A percentile compares a stretch with the other conserved stretches of the same genome.
Evolutionary conservation across 345 rosid species (phyloP).

Genomic region (Geranium brycei): DNA sequence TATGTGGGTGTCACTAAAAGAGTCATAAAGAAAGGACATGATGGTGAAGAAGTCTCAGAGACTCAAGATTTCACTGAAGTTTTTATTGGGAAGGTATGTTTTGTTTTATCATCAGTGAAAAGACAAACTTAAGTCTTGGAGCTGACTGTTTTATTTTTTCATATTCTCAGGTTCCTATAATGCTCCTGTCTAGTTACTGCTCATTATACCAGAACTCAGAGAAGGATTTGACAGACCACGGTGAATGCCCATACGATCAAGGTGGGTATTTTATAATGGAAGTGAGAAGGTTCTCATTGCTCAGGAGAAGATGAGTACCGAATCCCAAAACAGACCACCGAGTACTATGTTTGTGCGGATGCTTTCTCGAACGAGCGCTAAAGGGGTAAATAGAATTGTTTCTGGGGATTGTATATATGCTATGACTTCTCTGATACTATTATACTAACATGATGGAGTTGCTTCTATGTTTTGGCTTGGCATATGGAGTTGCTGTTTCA

Average conservation of each 20-base stretch:
- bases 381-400: constrained; percentile 53
- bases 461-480: too few relatives aligned
- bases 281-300: constrained; percentile 98
- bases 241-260: constrained; percentile 98
- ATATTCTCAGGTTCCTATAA: constrained; percentile 64
- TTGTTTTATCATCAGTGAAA: not conserved
- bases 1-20: constrained; percentile 87
- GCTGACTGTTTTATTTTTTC: constrained; percentile 5
- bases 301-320: constrained; percentile 99
- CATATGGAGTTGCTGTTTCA: not conserved
- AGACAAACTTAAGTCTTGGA: not conserved
- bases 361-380: constrained; percentile 96
- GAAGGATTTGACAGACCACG: constrained; percentile 95
- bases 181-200: constrained; percentile 95
- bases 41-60: constrained; percentile 95
- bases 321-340: constrained; percentile 87
- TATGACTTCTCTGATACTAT: too few relatives aligned
- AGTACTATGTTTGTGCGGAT: constrained; percentile 97
- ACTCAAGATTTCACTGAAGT: constrained; percentile 88
- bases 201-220: constrained; percentile 78
- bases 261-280: constrained; percentile 95
- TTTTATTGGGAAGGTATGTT: constrained; percentile 76
- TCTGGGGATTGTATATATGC: too few relatives aligned
- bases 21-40: constrained; percentile 93
- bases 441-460: too few relatives aligned